Evolutionary conservation across 73 alveolate species (phyloP).

Genomic region (Symbiodinium pilosum): DNA sequence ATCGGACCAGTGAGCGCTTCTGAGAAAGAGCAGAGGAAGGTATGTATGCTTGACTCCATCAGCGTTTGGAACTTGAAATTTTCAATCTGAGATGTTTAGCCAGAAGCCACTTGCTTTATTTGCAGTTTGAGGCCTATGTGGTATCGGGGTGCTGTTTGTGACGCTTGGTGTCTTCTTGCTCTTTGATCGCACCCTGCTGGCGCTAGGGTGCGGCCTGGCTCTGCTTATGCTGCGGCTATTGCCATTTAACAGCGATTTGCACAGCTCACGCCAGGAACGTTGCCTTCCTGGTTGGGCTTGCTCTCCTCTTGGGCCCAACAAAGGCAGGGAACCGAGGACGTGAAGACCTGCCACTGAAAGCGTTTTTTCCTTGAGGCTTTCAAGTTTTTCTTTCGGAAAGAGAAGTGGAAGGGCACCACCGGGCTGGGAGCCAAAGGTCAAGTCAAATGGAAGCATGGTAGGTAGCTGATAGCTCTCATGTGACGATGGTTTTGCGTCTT

Average conservation of each 20-base stretch:
- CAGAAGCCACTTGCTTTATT: too few relatives aligned
- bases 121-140: conserved; percentile 72
- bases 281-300: conserved; percentile 76
- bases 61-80: too few relatives aligned
- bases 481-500: not conserved
- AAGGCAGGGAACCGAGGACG: conserved; percentile 14
- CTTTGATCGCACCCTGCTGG: conserved; percentile 92
- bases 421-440: conserved; percentile 26
- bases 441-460: too few relatives aligned
- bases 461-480: not conserved
- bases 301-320: conserved; percentile 76
- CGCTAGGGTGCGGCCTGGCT: conserved; percentile 40
- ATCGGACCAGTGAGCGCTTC: too few relatives aligned
- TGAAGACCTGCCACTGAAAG: too few relatives aligned
- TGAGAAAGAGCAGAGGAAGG: too few relatives aligned
- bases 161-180: conserved; percentile 71
- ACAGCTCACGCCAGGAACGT: conserved; percentile 28
- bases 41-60: too few relatives aligned
- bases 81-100: too few relatives aligned
- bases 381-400: conserved; percentile 89
- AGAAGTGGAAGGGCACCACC: conserved; percentile 94
- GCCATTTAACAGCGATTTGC: not conserved
- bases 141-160: conserved; percentile 73
- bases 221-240: not conserved
- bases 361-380: conserved; percentile 35